Conservation (phyloP, 2,329 filamentous ascomycete species). For the Aspergillus caelatus region DNA sequence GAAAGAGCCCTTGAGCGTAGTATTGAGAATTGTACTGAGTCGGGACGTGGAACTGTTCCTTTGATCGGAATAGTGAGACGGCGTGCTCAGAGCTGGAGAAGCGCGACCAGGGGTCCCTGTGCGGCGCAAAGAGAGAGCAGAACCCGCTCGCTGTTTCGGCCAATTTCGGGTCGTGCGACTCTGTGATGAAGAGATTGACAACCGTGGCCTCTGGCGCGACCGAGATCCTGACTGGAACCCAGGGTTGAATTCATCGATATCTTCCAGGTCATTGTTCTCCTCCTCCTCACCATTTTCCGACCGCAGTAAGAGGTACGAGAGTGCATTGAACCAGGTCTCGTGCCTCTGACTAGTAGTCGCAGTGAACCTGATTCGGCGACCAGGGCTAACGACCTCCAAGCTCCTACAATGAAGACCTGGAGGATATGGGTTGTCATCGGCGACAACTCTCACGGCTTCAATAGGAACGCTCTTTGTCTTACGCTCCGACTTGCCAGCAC, state of each 20-base stretch:
- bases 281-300: slow-evolving; percentile 62
- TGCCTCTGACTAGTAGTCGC: slow-evolving; percentile 91
- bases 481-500: slow-evolving; percentile 75
- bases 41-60: slow-evolving; percentile 50
- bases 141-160: slow-evolving; percentile 55
- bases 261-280: slow-evolving; percentile 58
- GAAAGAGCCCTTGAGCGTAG: slow-evolving; percentile 54
- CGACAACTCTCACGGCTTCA: slow-evolving; percentile 87
- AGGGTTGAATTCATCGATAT: slow-evolving; percentile 81
- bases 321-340: slow-evolving; percentile 97
- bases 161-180: slow-evolving; percentile 71
- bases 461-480: slow-evolving; percentile 88
- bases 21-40: slow-evolving; percentile 51
- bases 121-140: slow-evolving; percentile 42
- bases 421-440: slow-evolving; percentile 92
- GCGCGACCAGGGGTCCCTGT: slow-evolving; percentile 39
- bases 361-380: slow-evolving; percentile 88
- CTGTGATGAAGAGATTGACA: slow-evolving; percentile 78
- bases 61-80: slow-evolving; percentile 36
- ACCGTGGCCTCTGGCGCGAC: slow-evolving; percentile 57
- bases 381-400: slow-evolving; percentile 84
- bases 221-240: slow-evolving; percentile 57
- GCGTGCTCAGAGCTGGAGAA: slow-evolving; percentile 39
- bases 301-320: slow-evolving; percentile 87
- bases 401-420: slow-evolving; percentile 94